Evolutionary conservation across 1,139 yeast species (phyloP), one percentile per base, ranked within the genome.

Genomic region (Candida smagusa): DNA sequence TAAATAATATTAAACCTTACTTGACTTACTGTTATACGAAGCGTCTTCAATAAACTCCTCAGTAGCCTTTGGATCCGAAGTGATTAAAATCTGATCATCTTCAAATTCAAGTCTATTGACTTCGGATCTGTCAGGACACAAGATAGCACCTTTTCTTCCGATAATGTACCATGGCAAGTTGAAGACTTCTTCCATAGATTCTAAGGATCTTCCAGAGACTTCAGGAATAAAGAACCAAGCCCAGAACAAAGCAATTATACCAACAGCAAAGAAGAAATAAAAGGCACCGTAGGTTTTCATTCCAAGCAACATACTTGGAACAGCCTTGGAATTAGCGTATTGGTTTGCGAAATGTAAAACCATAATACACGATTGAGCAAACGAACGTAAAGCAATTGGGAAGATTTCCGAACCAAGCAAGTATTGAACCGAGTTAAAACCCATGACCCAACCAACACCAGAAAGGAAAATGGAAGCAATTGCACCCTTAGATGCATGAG

Each of bases 361-460:
- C 58, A 54, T 54, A 29, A 50, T 47, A 30, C 44, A 40, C 5
- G 56, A 52, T 32, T 52, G 56, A 2, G 54, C 57, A 38, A 54
- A 52, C 2, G 56, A 50, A 39, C 58, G 51, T 25, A 53, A 42
- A 28, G 49, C 52, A 44, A 54, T 46, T 22, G 57, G 56, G 47
- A 54, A 54, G 23, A 53, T 47, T 36, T 54, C 58, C 3, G 57
- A 53, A 13, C 56, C 56, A 37, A 54, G 41, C 38, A 53, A 52
- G 39, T 54, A 54, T 33, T 53, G 59, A 12, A 52, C 48, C 2
- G 53, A 45, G 43, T 54, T 54, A 48, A 53, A 53, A 26, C 59
- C 59, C 50, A 54, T 50, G 36, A 56, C 52, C 59, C 59, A 54
- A 11, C 58, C 59, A 9, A 45, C 42, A 40, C 58, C 58, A n/a